Evolutionary conservation across 176 grass and related monocot genomes (phyloP).

Genomic region (Cenchrus purpureus): DNA sequence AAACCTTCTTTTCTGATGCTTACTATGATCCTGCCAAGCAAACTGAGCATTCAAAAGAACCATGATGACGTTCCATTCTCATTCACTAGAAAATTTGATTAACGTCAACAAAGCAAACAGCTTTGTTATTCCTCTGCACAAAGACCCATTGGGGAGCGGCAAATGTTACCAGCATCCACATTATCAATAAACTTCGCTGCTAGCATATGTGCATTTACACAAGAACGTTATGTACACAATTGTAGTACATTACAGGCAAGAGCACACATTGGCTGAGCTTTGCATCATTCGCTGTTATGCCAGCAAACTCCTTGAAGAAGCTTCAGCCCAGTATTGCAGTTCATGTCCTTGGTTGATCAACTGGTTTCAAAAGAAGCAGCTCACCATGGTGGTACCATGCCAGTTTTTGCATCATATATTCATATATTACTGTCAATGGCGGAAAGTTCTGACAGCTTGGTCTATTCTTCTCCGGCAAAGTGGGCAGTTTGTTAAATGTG

Average conservation of each 20-base stretch:
- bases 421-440: conserved; percentile 52
- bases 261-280: conserved; percentile 9
- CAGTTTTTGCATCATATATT: background rate
- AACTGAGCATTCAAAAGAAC: conserved; percentile 12
- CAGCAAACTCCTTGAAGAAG: background rate
- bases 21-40: background rate
- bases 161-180: background rate
- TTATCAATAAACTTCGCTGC: background rate
- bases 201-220: conserved; percentile 36
- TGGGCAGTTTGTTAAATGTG: conserved; percentile 78
- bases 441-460: conserved; percentile 83
- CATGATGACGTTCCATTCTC: background rate
- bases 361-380: conserved; percentile 2
- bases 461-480: conserved; percentile 94
- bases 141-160: background rate
- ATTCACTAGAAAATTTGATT: background rate
- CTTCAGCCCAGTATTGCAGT: conserved; percentile 7
- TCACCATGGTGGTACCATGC: background rate
- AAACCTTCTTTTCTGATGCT: too few relatives aligned
- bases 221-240: conserved; percentile 34
- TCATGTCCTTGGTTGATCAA: conserved; percentile 3
- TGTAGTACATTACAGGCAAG: conserved; percentile 37
- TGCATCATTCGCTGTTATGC: background rate
- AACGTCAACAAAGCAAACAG: background rate
- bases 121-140: background rate